Evolutionary conservation across 1,139 yeast genomes (phyloP), one percentile per base, ranked within the genome.

Genomic region (Taphrina communis): DNA sequence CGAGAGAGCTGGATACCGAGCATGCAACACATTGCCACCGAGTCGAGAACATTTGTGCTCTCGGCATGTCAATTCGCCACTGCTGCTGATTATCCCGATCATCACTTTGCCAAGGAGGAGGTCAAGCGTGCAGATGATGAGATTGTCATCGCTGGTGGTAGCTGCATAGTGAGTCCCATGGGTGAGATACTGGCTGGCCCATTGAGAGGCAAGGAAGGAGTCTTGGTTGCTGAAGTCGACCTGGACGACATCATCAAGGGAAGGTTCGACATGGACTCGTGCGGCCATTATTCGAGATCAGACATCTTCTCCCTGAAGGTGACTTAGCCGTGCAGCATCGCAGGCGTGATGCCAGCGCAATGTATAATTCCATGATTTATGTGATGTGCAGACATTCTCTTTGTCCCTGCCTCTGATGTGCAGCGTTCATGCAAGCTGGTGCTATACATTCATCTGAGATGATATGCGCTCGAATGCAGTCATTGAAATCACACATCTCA

Each of bases 181-280:
- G 66, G 66, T 2, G 42, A 62, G 17, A n/a, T 62, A 12, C 36
- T 62, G 6, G 66, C 66, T 14, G 66, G 66, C 0, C 66, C 66
- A 9, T 41, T 52, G 36, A 44, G 66, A 17, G 59, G 42, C 25
- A 8, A 39, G 21, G 52, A 39, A n/a, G 66, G 59, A 8, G 36
- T 53, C n/a, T 31, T 62, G 31, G 25, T 31, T 14, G 66, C 66
- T 14, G 66, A 62, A 19, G 41, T 62, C 11, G 66, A 62, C 17
- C 17, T 62, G 59, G 59, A 62, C 44, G 59, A 62, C 19, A 39
- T 38, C 55, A 42, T 44, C 52, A n/a, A 44, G 14, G 59, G 53
- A 3, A 42, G 36, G 31, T n/a, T 52, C 50, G 66, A 62, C 42
- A 41, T 62, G 53, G 66, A 62, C 14, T 42, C 53, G 1, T 36